These are phyloP conservation scores for Pilasporangium apinafurcum DNA, from an alignment of 352 stramenopile species.

Conservation along the genomic window DNA sequence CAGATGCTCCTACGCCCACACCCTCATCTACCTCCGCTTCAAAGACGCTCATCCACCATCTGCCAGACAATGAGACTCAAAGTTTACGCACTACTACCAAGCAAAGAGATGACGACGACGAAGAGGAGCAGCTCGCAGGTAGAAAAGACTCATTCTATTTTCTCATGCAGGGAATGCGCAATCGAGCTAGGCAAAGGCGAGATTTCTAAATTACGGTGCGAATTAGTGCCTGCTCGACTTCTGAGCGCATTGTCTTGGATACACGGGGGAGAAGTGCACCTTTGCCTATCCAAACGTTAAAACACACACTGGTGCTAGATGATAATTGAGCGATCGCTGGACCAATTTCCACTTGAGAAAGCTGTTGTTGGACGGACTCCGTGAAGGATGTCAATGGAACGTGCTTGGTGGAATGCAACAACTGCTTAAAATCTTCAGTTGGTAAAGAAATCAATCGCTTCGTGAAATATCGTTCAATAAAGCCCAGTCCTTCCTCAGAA, in stretches of 20 bases:
- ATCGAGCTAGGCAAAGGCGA: slow-evolving; percentile 5
- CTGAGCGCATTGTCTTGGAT: slow-evolving; percentile 52
- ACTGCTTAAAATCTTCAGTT: slow-evolving; percentile 29
- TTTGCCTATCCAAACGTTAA: slow-evolving; percentile 78
- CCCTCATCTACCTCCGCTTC: not conserved
- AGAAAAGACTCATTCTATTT: slow-evolving; percentile 82
- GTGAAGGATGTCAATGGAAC: slow-evolving; percentile 45
- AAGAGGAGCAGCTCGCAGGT: slow-evolving; percentile 22
- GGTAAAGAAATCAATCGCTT: slow-evolving; percentile 58
- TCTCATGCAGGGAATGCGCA: slow-evolving; percentile 46
- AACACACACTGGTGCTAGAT: slow-evolving; percentile 30
- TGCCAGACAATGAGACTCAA: not conserved
- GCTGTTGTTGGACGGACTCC: slow-evolving; percentile 16
- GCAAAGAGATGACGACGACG: slow-evolving; percentile 8
- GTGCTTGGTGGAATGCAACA: slow-evolving; percentile 51
- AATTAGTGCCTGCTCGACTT: slow-evolving; percentile 41
- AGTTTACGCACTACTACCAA: slow-evolving; percentile 8
- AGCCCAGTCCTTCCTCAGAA: slow-evolving; percentile 79
- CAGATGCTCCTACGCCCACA: slow-evolving; percentile 11
- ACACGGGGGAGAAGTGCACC: slow-evolving; percentile 68
- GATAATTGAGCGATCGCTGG: slow-evolving; percentile 50
- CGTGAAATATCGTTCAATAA: slow-evolving; percentile 85
- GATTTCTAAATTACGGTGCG: not conserved
- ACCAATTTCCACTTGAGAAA: slow-evolving; percentile 31
- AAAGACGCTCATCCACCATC: too few species aligned